Evolutionary conservation across 345 rosid genomes (phyloP), one percentile per base, ranked within the genome.

Genomic region (Boechera divaricarpa): DNA sequence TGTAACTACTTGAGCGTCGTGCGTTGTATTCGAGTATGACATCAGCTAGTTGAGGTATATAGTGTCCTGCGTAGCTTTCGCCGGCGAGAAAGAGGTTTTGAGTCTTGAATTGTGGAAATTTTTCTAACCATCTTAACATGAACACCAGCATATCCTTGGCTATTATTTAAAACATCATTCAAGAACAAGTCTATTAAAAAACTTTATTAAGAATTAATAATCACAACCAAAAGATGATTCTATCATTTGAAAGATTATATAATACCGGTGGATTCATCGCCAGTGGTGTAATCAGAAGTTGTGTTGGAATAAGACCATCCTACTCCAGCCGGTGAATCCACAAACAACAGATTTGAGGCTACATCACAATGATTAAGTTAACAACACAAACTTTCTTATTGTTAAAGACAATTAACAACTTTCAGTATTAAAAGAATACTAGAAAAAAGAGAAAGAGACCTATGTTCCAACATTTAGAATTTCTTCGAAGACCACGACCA

Each of bases 61-160:
- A 94, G 76, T 94, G 98, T 77, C 98, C 97, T 83, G 98, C 97
- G 73, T 94, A 90, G 86, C 98, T 92, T 83, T 94, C 98, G 51
- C 98, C 98, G 0, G 94, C 86, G 24, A 94, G 98, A 75, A 94
- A 89, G 66, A 94, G 71, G 41, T 82, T 79, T 31, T 72, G 82
- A 32, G 92, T 79, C 81, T 84, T 90, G 82, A 82, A 86, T 26
- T 79, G 86, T 5, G 97, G 98, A 79, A 94, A 94, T 81, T 89
- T 94, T 59, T 89, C 79, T 59, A 74, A 88, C 98, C 98, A 92
- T 35, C 83, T 87, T 82, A 89, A 61, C 82, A 94, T 63, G 90
- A 94, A 94, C 48, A 53, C 55, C 15, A 66, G 53, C 98, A 94
- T 86, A 85, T 94, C 98, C 78, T 66, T 82, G 63, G 98, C 97